Evolutionary conservation across 78 protist genomes (phyloP), one percentile per base, ranked within the genome.

Genomic region (Salpingoeca rosetta): DNA sequence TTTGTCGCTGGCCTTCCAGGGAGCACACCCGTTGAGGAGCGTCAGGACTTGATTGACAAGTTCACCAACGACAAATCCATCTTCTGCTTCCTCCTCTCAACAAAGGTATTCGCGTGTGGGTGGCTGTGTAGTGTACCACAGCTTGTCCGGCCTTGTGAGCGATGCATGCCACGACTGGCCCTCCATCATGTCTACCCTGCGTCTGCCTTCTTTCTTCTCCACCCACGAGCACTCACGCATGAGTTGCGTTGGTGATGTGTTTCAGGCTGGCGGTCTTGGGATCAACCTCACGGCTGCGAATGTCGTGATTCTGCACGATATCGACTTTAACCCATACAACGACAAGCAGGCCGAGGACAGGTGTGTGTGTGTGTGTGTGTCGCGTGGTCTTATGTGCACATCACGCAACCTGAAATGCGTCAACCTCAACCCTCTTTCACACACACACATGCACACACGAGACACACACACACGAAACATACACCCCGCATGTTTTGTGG

Each of bases 241-340:
- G n/a, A n/a, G n/a, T n/a, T n/a, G n/a, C n/a, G n/a, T n/a, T n/a
- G n/a, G n/a, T n/a, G n/a, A n/a, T n/a, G n/a, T n/a, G n/a, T n/a
- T n/a, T 0, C 82, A 89, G 17, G 98, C 98, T 0, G 98, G 98
- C n/a, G 94, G 94, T 38, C 92, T 97, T 11, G 99, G 99, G 38
- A 98, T 98, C 88, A 97, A 94, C 87, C 88, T 98, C 39, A 93
- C 98, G 0, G 81, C 99, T 0, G 99, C 99, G 1, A 97, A 98
- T 90, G 95, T 98, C 0, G 99, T 98, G 17, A 91, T 98, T 83
- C 77, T 98, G 41, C 96, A 88, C 57, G 99, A 98, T 87, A 76
- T 87, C 40, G 98, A 96, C 83, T 97, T 96, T 97, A 98, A 98
- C 88, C 93, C 93, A 25, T 90, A 91, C 38, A 84, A 82, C 25